Conservation (phyloP, 2,329 filamentous ascomycete species). For the Cercospora berteroae region DNA sequence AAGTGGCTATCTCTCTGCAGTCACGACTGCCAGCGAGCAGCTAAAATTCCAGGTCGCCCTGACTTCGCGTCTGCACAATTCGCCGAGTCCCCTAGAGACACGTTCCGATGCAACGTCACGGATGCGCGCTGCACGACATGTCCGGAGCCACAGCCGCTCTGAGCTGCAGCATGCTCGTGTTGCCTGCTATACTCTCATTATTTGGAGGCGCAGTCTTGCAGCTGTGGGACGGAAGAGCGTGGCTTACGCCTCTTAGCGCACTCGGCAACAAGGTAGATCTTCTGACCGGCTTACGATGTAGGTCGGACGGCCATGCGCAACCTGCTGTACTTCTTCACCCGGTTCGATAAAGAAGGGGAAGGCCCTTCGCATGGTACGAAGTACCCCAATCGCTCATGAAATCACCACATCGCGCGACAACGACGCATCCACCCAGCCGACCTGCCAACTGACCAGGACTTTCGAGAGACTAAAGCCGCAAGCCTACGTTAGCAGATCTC, state of each 20-base stretch:
- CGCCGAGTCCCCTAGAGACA: not conserved
- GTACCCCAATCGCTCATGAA: not conserved
- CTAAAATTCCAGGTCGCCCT: not conserved
- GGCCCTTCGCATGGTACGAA: not conserved
- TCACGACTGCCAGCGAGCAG: not conserved
- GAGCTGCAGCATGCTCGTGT: not conserved
- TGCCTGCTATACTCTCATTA: not conserved
- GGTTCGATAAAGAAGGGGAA: not conserved
- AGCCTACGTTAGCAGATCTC: not conserved
- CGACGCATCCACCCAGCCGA: not conserved
- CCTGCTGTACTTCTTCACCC: not conserved
- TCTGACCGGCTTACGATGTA: not conserved
- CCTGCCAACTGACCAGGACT: not conserved
- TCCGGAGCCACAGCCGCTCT: not conserved
- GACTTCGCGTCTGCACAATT: not conserved
- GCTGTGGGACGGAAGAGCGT: not conserved
- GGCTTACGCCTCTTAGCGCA: not conserved
- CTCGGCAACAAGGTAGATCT: not conserved
- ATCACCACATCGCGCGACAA: not conserved
- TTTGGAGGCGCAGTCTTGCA: not conserved
- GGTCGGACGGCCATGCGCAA: not conserved
- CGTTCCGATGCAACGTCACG: not conserved
- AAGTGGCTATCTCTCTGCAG: not conserved
- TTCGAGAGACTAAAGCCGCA: not conserved
- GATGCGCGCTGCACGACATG: not conserved